phyloP scores from a whole-genome alignment of 352 stramenopile species.

The Globisporangium mamillatum region DNA sequence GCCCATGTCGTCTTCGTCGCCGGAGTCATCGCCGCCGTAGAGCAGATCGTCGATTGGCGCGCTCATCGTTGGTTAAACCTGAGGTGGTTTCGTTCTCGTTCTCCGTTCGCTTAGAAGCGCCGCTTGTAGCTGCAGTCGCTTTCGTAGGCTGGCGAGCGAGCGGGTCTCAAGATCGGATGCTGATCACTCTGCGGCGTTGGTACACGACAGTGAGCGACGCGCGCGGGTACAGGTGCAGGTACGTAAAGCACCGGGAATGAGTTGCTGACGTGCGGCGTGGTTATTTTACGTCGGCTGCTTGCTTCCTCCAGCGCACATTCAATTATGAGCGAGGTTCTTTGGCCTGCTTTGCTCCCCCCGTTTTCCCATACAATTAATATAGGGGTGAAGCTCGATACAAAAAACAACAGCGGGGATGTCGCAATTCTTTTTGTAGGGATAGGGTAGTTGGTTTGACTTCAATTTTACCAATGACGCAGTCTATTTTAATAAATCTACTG shows the following conservation, averaged over 20 bases:
- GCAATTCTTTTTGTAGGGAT: not conserved
- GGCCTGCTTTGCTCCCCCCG: no score
- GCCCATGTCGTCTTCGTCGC: conserved; percentile 71
- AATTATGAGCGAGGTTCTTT: conserved; percentile 12
- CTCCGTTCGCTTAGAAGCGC: not conserved
- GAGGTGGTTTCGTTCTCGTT: conserved; percentile 10
- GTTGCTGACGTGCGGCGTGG: not conserved
- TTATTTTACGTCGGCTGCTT: conserved; percentile 1
- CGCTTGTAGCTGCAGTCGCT: not conserved
- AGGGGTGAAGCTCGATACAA: not conserved
- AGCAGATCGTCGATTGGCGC: conserved; percentile 83
- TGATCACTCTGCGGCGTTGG: not conserved
- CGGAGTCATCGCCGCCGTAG: conserved; percentile 79
- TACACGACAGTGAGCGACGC: not conserved
- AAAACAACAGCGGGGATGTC: not conserved
- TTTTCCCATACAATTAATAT: not conserved
- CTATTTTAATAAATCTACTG: no score
- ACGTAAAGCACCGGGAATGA: not conserved
- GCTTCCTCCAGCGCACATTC: conserved; percentile 10
- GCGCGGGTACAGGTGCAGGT: not conserved
- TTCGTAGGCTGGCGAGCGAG: not conserved
- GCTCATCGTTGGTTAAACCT: conserved; percentile 44
- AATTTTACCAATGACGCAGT: not conserved
- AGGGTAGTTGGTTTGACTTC: not conserved
- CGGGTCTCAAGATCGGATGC: not conserved